phyloP scores from a whole-genome alignment of 2,329 filamentous ascomycete genomes.

The Venturia effusa region DNA sequence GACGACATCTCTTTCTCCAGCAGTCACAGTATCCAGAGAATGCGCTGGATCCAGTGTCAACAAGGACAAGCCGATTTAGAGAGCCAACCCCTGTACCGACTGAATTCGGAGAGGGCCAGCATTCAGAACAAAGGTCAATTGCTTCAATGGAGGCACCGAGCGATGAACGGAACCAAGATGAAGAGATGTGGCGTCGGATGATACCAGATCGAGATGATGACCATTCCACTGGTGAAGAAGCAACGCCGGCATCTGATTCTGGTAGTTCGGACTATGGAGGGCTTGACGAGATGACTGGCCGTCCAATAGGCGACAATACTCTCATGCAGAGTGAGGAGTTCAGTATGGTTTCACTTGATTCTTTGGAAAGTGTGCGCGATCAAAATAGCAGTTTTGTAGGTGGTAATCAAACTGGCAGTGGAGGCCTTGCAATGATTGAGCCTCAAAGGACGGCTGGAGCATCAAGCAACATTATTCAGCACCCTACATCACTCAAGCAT shows the following conservation, averaged over 20 bases:
- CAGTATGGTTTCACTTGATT: conserved; percentile 40
- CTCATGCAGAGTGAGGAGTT: conserved; percentile 39
- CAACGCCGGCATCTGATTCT: not conserved
- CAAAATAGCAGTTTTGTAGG: conserved; percentile 10
- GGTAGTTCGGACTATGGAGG: conserved; percentile 17
- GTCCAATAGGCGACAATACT: conserved; percentile 32
- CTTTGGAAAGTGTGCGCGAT: conserved; percentile 26
- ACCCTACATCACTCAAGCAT: not conserved
- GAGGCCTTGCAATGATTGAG: not conserved
- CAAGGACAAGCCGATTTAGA: not conserved
- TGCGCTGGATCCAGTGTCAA: not conserved
- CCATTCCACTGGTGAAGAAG: not conserved
- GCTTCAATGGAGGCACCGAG: not conserved
- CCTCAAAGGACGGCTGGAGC: not conserved
- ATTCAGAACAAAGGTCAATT: not conserved
- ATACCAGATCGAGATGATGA: not conserved
- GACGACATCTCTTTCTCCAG: not conserved
- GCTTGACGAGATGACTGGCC: conserved; percentile 21
- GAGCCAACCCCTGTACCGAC: not conserved
- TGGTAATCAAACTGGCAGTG: not conserved
- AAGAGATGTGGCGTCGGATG: conserved; percentile 2
- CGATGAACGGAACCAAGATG: conserved; percentile 7
- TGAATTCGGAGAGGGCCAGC: not conserved
- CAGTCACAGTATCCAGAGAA: not conserved
- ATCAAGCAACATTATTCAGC: not conserved